A percentile compares a stretch with the other conserved stretches of the same genome.
These are phyloP conservation scores for Pichia heedii DNA, from an alignment of 805 yeast species.

Conservation along the genomic window DNA sequence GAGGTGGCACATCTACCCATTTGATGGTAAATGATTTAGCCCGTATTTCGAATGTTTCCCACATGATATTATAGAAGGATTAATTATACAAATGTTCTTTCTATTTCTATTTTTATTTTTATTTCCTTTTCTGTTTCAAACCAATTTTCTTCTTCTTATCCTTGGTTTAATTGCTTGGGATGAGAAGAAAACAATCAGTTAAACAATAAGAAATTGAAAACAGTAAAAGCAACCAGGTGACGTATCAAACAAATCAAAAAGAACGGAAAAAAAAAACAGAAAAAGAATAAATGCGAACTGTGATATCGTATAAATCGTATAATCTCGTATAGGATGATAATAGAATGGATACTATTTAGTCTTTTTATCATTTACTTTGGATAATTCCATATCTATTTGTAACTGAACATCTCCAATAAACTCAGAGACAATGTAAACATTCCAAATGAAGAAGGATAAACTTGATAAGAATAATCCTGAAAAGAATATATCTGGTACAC, in stretches of 20 bases:
- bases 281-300: too few species aligned
- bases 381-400: not conserved
- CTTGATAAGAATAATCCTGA: conserved; percentile 20
- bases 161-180: too few species aligned
- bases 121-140: too few species aligned
- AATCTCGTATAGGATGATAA: too few species aligned
- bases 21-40: conserved; percentile 83
- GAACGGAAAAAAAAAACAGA: too few species aligned
- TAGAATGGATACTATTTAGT: not conserved
- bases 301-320: too few species aligned
- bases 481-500: conserved; percentile 31
- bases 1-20: conserved; percentile 76
- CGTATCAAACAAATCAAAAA: too few species aligned
- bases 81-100: not conserved
- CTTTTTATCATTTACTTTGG: not conserved
- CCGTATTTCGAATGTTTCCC: conserved; percentile 77
- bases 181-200: too few species aligned
- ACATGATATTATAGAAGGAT: not conserved
- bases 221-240: too few species aligned
- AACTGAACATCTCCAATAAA: conserved; percentile 15
- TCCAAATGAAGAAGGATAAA: conserved; percentile 21
- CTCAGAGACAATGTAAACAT: conserved; percentile 13
- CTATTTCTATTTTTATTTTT: too few species aligned
- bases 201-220: too few species aligned
- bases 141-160: too few species aligned